Evolutionary conservation across 768 basidiomycete genomes (phyloP).

Genomic region (Lentinula detonsa): DNA sequence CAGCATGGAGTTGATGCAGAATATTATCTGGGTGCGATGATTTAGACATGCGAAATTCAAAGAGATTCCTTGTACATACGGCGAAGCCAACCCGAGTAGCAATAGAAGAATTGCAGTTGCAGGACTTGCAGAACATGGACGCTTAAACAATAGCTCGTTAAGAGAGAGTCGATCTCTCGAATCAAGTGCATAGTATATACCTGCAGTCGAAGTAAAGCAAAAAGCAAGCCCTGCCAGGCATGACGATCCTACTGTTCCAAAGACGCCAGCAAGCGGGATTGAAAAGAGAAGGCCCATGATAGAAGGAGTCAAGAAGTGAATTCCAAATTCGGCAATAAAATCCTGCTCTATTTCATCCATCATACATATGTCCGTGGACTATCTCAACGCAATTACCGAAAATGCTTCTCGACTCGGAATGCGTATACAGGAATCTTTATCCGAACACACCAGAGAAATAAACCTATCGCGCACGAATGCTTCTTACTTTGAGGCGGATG

Average conservation of each 20-base stretch:
- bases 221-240: slow-evolving; percentile 80
- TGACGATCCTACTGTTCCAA: slow-evolving; percentile 73
- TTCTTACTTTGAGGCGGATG: slow-evolving; percentile 71
- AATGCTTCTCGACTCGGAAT: slow-evolving; percentile 81
- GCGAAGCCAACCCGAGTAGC: slow-evolving; percentile 96
- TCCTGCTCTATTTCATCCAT: background rate
- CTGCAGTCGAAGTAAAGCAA: slow-evolving; percentile 82
- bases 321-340: slow-evolving; percentile 1
- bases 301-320: background rate
- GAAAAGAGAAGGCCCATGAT: slow-evolving; percentile 72
- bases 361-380: slow-evolving; percentile 33
- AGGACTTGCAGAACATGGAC: slow-evolving; percentile 96
- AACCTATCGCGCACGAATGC: slow-evolving; percentile 48
- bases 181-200: slow-evolving; percentile 24
- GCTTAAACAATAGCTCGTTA: slow-evolving; percentile 35
- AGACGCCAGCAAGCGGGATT: slow-evolving; percentile 60
- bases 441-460: slow-evolving; percentile 75
- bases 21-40: slow-evolving; percentile 65
- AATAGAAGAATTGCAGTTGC: slow-evolving; percentile 98
- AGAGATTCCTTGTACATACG: slow-evolving; percentile 35
- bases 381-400: slow-evolving; percentile 57
- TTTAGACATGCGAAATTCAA: background rate
- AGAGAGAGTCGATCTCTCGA: slow-evolving; percentile 6
- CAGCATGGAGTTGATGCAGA: slow-evolving; percentile 90
- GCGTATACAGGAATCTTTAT: slow-evolving; percentile 79